Base-by-base conservation (phyloP, 1,139 yeast species). In the Sugiyamaella neomexicana region DNA sequence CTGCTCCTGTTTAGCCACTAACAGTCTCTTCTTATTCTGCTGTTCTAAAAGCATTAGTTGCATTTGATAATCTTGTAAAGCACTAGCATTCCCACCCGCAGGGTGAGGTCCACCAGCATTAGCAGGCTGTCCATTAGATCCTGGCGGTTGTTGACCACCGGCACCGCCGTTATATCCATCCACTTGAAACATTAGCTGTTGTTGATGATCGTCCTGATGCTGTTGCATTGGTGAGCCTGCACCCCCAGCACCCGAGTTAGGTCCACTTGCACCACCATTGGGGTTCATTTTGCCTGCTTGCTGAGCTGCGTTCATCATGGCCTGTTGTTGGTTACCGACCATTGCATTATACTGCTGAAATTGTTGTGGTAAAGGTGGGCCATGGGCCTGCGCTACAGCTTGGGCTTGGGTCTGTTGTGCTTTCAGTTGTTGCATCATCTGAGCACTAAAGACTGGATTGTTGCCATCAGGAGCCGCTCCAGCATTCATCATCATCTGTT, bases 51-150 rank as follows among this genome's bases (percentile, higher is more conserved):
- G 68, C 82, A 86, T 80, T 60, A 86, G 72, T 68, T 86, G 93
- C 78, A 81, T 80, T 68, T 86, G 93, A 68, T 86, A 86, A 66
- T 86, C 91, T 59, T 83, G 86, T 48, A 86, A 72, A 2, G 80
- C 80, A 52, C 69, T 70, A 53, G 65, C 67, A 53, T 65, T 66
- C 45, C 63, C 66, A 4, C 60, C 59, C 10, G 63, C 60, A 13
- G 58, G 59, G 31, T 54, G 59, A 45, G 54, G 59, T 36, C 54
- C 52, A 52, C 40, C 54, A 49, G 36, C 52, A 44, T 52, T 56
- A 31, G 37, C 54, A 3, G 56, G 56, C 32, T 57, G 62, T 1
- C 50, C 55, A 50, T 51, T 53, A 6, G 36, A 13, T 23, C 54
- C 50, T 32, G 39, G 52, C 3, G 46, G 47, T 20, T 46, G 49